These are phyloP conservation scores for Xylariales sp. DNA, from an alignment of 2,329 filamentous ascomycete genomes.

Conservation along the genomic window DNA sequence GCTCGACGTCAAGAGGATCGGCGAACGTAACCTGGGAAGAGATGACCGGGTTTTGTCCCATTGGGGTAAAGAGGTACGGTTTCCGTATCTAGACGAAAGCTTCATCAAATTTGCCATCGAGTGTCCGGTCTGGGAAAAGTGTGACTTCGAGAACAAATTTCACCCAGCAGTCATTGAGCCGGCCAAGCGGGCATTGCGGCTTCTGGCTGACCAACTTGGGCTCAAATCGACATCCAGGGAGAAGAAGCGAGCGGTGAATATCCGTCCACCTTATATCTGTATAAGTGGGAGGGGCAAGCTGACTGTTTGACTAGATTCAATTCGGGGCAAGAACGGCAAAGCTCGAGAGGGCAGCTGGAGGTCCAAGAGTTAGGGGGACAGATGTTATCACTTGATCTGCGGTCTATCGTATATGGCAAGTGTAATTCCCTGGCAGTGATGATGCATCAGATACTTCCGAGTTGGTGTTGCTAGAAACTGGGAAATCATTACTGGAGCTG, in stretches of 20 bases:
- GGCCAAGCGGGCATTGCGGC: constrained; percentile 75
- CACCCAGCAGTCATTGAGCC: constrained; percentile 55
- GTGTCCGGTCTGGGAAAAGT: constrained; percentile 77
- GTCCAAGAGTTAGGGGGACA: constrained; percentile 60
- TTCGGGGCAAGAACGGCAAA: constrained; percentile 81
- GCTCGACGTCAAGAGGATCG: constrained; percentile 79
- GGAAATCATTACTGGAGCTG: too few relatives aligned
- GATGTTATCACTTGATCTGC: constrained; percentile 44
- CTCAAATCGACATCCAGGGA: constrained; percentile 71
- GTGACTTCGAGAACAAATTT: constrained; percentile 65
- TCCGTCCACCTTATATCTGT: neutral
- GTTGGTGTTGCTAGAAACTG: constrained; percentile 27
- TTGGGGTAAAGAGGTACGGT: constrained; percentile 85
- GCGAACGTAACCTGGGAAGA: constrained; percentile 89
- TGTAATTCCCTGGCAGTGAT: constrained; percentile 55
- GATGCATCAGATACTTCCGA: constrained; percentile 75
- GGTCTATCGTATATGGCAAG: neutral
- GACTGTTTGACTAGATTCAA: constrained; percentile 59
- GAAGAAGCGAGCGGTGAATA: constrained; percentile 82
- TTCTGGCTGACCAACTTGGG: constrained; percentile 70
- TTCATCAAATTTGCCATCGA: constrained; percentile 78
- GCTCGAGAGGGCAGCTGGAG: constrained; percentile 58
- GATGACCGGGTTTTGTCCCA: constrained; percentile 89
- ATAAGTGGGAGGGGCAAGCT: too few relatives aligned
- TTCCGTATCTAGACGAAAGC: constrained; percentile 85